These are phyloP conservation scores for Triangularia verruculosa DNA, from an alignment of 2,329 filamentous ascomycete species.

Conservation along the genomic window DNA sequence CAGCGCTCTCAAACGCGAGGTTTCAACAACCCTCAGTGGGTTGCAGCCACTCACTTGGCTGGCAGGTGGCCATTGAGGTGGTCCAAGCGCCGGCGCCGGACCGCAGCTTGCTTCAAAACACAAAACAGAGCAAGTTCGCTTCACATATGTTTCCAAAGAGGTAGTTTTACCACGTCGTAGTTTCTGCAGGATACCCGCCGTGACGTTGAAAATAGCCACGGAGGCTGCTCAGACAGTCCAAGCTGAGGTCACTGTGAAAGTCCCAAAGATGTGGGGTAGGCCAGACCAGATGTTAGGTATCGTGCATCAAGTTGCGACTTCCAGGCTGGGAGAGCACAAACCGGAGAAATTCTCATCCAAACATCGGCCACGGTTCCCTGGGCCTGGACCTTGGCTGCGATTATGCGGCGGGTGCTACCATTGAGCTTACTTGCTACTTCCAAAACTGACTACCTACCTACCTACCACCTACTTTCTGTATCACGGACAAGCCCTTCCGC, in stretches of 20 bases:
- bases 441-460: background rate
- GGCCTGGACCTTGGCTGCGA: constrained; percentile 7
- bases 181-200: constrained; percentile 8
- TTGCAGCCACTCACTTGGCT: constrained; percentile 2
- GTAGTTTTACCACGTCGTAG: constrained; percentile 9
- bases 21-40: background rate
- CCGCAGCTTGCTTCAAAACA: constrained; percentile 16
- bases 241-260: background rate
- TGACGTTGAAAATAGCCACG: constrained; percentile 7
- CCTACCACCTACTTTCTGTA: background rate
- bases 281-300: background rate
- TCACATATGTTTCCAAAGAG: constrained; percentile 11
- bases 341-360: constrained; percentile 18
- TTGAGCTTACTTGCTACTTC: background rate
- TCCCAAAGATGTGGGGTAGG: background rate
- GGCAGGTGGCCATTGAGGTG: constrained; percentile 14
- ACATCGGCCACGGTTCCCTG: constrained; percentile 4
- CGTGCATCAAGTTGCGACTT: background rate
- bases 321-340: background rate
- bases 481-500: constrained; percentile 6
- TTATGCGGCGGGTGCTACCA: background rate
- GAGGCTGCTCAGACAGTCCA: background rate
- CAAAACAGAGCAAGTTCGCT: constrained; percentile 2
- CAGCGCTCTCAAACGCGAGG: constrained; percentile 8
- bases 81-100: constrained; percentile 16